phyloP scores from a whole-genome alignment of 306 rosid genomes.

The Vicia villosa region DNA sequence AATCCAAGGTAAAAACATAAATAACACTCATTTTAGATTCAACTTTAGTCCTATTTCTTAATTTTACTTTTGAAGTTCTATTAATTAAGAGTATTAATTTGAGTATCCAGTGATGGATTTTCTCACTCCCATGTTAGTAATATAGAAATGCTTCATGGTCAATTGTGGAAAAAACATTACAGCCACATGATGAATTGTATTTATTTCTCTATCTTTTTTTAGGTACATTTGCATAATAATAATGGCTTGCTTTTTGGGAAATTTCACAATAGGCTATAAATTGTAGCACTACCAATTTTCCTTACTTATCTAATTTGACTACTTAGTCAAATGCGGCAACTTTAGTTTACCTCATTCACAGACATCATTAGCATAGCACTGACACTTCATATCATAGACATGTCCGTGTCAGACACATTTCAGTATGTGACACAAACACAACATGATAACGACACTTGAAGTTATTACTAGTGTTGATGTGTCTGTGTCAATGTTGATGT shows the following conservation, averaged over 20 bases:
- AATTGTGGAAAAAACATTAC: constrained; percentile 26
- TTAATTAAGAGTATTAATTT: neutral
- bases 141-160: neutral
- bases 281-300: constrained; percentile 6
- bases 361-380: neutral
- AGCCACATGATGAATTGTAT: constrained; percentile 11
- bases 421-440: neutral
- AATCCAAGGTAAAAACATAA: constrained; percentile 72
- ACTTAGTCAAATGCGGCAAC: constrained; percentile 38
- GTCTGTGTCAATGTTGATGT: neutral
- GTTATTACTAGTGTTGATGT: neutral
- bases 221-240: neutral
- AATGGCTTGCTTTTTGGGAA: neutral
- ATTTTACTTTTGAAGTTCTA: constrained; percentile 29
- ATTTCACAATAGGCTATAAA: neutral
- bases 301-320: neutral
- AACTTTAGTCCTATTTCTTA: constrained; percentile 17
- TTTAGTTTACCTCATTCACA: too few relatives aligned
- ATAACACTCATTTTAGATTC: neutral
- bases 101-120: constrained; percentile 21
- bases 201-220: constrained; percentile 10
- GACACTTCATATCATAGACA: neutral
- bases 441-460: too few relatives aligned
- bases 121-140: constrained; percentile 27
- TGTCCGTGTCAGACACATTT: neutral